phyloP scores from a whole-genome alignment of 1,284 basidiomycete species.

The Ganoderma sinense region DNA sequence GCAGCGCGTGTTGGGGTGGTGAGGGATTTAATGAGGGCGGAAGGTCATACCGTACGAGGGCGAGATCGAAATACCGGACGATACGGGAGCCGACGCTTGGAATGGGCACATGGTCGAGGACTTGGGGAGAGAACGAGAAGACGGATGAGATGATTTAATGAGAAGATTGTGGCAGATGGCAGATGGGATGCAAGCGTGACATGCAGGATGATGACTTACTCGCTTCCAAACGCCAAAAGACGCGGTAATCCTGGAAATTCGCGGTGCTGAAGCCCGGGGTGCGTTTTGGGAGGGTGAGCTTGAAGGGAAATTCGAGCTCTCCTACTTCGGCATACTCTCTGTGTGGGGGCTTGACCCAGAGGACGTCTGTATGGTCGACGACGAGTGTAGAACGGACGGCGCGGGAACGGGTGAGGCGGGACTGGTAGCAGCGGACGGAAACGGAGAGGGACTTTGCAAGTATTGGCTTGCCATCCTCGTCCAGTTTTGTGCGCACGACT shows the following conservation, averaged over 20 bases:
- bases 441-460: slow-evolving; percentile 69
- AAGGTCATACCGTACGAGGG: slow-evolving; percentile 68
- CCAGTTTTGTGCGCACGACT: slow-evolving; percentile 75
- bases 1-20: slow-evolving; percentile 28
- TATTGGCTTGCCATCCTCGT: slow-evolving; percentile 72
- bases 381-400: slow-evolving; percentile 64
- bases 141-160: slow-evolving; percentile 28
- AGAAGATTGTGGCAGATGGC: slow-evolving; percentile 25
- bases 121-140: slow-evolving; percentile 44
- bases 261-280: slow-evolving; percentile 73
- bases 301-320: slow-evolving; percentile 74
- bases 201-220: slow-evolving; percentile 52
- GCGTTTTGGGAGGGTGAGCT: slow-evolving; percentile 69
- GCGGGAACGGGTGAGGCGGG: slow-evolving; percentile 66
- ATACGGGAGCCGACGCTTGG: slow-evolving; percentile 71
- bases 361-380: slow-evolving; percentile 66
- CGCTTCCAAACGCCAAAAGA: slow-evolving; percentile 85
- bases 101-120: slow-evolving; percentile 70
- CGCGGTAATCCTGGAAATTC: slow-evolving; percentile 78
- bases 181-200: slow-evolving; percentile 29
- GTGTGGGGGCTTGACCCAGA: slow-evolving; percentile 72
- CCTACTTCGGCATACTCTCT: slow-evolving; percentile 65
- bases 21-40: slow-evolving; percentile 39
- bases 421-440: slow-evolving; percentile 82
- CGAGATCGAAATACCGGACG: slow-evolving; percentile 71